Conservation (phyloP, 352 stramenopile genomes). For the Phytophthora cryptogea region DNA sequence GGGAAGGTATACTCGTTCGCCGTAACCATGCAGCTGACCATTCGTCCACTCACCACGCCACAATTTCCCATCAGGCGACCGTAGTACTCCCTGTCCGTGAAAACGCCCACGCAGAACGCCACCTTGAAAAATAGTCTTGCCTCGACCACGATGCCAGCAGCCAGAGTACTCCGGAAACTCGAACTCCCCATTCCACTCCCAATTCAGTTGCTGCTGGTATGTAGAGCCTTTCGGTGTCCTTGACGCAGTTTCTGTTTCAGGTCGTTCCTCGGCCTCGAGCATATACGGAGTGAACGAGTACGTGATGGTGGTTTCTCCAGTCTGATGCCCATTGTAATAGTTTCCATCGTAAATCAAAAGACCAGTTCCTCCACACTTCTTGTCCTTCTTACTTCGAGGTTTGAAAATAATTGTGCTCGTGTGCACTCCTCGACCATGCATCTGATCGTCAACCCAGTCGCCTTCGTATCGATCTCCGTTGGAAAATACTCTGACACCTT, state of each 20-base stretch:
- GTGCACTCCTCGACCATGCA: conserved; percentile 61
- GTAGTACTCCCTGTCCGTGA: conserved; percentile 59
- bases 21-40: conserved; percentile 54
- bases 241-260: background rate
- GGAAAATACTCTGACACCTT: conserved; percentile 50
- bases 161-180: conserved; percentile 67
- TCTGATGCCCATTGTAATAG: conserved; percentile 54
- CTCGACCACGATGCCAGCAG: conserved; percentile 63
- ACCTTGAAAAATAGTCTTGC: conserved; percentile 60
- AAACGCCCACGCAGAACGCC: conserved; percentile 58
- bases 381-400: conserved; percentile 17
- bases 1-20: conserved; percentile 57
- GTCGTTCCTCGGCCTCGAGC: conserved; percentile 1
- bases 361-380: conserved; percentile 4
- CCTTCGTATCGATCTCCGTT: conserved; percentile 62
- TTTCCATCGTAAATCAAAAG: conserved; percentile 52
- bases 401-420: conserved; percentile 22
- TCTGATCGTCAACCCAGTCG: conserved; percentile 56
- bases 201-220: background rate
- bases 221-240: conserved; percentile 5
- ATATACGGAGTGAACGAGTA: conserved; percentile 41
- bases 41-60: conserved; percentile 59
- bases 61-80: conserved; percentile 57
- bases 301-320: conserved; percentile 42
- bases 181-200: conserved; percentile 60